Conservation (phyloP, 805 yeast species). For the Nakazawaea populi region DNA sequence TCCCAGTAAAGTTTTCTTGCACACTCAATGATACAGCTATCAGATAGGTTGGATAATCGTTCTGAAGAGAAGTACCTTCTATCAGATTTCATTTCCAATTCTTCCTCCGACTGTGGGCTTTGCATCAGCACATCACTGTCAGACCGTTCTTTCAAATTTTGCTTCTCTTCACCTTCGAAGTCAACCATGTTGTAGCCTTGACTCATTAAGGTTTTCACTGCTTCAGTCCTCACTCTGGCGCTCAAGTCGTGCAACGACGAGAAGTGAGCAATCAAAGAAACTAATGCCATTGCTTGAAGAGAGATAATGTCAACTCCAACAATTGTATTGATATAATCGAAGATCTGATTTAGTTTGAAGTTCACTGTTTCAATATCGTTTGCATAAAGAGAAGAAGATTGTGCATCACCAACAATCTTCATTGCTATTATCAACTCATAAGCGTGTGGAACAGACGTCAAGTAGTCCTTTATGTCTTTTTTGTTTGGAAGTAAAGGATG, state of each 20-base stretch:
- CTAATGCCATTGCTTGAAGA: constrained; percentile 33
- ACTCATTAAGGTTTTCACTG: constrained; percentile 18
- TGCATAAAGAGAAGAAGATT: constrained; percentile 27
- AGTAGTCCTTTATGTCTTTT: constrained; percentile 26
- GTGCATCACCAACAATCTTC: constrained; percentile 47
- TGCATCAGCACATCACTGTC: background rate
- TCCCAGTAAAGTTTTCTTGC: constrained; percentile 49
- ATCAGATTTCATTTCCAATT: background rate
- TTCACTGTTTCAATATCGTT: constrained; percentile 34
- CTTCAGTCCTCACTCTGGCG: constrained; percentile 33
- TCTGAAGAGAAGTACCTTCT: background rate
- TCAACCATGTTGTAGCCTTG: constrained; percentile 5
- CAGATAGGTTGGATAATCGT: constrained; percentile 14
- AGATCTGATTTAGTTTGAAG: constrained; percentile 27
- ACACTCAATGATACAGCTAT: constrained; percentile 16
- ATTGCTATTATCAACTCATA: constrained; percentile 38
- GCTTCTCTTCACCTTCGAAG: background rate
- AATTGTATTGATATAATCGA: constrained; percentile 22
- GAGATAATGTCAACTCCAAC: constrained; percentile 36
- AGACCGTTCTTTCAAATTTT: background rate
- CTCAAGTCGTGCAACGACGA: constrained; percentile 46
- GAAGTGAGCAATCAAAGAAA: constrained; percentile 41
- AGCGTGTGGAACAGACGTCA: constrained; percentile 27
- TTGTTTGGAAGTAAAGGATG: constrained; percentile 45
- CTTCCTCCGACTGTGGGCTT: constrained; percentile 12